Evolutionary conservation across 2,329 filamentous ascomycete species (phyloP).

Genomic region (Diaporthe citrichinensis): DNA sequence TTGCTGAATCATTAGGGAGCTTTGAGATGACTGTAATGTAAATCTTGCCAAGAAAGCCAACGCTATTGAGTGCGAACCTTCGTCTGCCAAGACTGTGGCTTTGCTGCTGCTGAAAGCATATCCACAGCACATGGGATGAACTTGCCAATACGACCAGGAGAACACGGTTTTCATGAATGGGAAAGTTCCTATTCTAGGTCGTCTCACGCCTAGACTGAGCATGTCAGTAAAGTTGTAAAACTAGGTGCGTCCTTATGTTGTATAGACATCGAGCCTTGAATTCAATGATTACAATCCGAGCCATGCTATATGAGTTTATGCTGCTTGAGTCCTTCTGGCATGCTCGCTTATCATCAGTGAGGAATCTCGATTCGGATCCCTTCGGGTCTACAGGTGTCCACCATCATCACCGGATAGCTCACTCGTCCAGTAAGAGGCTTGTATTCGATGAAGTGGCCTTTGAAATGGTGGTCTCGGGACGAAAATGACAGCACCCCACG

Average conservation of each 20-base stretch:
- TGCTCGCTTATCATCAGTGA: too few relatives aligned
- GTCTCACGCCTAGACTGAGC: neutral
- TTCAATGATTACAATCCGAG: neutral
- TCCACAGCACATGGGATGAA: neutral
- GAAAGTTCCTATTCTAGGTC: too few relatives aligned
- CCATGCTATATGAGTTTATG: too few relatives aligned
- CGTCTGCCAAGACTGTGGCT: neutral
- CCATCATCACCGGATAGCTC: neutral
- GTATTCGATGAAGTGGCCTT: neutral
- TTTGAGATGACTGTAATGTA: neutral
- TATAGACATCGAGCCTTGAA: neutral
- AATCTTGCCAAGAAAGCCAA: neutral
- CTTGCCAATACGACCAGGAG: neutral
- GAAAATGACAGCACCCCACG: neutral
- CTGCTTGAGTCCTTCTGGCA: too few relatives aligned
- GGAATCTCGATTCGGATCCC: neutral
- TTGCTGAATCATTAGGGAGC: neutral
- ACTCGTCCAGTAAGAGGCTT: neutral
- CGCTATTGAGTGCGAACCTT: neutral
- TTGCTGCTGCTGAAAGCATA: neutral
- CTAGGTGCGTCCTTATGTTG: neutral
- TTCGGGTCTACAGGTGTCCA: neutral
- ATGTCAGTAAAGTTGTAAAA: too few relatives aligned
- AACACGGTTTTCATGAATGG: too few relatives aligned
- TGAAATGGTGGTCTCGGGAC: neutral